Evolutionary conservation across 306 rosid genomes (phyloP).

Genomic region (Rubus parviflorus): DNA sequence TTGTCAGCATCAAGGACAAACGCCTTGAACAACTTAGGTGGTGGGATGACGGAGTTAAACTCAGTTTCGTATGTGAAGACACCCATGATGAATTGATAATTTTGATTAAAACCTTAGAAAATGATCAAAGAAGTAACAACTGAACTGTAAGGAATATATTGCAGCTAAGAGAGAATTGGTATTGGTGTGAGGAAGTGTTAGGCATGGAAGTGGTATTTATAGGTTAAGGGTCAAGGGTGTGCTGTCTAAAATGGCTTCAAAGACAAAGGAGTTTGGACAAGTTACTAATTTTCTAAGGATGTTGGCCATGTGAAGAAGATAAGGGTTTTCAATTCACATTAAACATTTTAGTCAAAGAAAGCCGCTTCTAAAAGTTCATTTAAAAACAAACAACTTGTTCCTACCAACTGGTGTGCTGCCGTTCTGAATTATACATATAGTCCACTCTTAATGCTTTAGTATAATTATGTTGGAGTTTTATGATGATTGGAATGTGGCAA

Average conservation of each 20-base stretch:
- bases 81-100: slow-evolving; percentile 31
- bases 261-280: background rate
- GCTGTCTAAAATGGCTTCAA: background rate
- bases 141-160: background rate
- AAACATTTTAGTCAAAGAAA: background rate
- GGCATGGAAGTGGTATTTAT: slow-evolving; percentile 1
- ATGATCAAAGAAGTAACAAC: background rate
- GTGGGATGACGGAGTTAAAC: slow-evolving; percentile 35
- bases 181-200: background rate
- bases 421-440: background rate
- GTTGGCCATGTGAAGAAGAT: slow-evolving; percentile 21
- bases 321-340: background rate
- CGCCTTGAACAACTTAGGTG: slow-evolving; percentile 50
- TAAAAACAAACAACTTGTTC: background rate
- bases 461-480: background rate
- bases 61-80: slow-evolving; percentile 25
- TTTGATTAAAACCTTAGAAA: background rate
- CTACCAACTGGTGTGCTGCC: background rate
- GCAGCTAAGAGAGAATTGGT: background rate
- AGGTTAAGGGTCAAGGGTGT: slow-evolving; percentile 6
- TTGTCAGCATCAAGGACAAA: slow-evolving; percentile 36
- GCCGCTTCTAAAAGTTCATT: background rate
- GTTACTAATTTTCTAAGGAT: background rate
- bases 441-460: background rate
- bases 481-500: background rate